A percentile compares a stretch with the other conserved stretches of the same genome.
Conservation (phyloP, 768 basidiomycete genomes). For the Lanmaoa pseudosensibilis region DNA sequence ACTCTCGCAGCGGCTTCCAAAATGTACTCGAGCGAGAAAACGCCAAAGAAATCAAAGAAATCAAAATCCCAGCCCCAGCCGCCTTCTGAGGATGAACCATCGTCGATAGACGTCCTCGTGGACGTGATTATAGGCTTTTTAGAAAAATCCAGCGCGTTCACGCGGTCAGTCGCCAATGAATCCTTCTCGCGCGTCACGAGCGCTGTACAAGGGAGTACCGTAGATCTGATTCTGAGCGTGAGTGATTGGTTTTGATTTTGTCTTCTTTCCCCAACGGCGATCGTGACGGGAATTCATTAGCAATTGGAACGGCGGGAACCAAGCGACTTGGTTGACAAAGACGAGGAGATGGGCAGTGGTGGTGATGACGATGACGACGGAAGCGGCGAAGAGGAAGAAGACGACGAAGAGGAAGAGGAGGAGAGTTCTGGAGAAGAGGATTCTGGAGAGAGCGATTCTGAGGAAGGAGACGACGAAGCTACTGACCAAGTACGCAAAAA, state of each 20-base stretch:
- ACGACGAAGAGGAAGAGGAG: conserved; percentile 32
- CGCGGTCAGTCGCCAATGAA: conserved; percentile 77
- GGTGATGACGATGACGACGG: conserved; percentile 36
- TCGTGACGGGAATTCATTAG: conserved; percentile 40
- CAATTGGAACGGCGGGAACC: conserved; percentile 81
- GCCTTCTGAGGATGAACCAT: conserved; percentile 36
- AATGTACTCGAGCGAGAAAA: conserved; percentile 45
- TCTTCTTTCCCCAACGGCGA: neutral
- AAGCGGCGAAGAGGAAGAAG: conserved; percentile 39
- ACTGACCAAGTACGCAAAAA: conserved; percentile 59
- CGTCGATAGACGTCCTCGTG: conserved; percentile 80
- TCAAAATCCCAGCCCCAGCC: conserved; percentile 17
- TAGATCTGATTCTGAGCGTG: conserved; percentile 82
- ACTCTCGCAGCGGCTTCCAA: conserved; percentile 59
- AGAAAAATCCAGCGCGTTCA: conserved; percentile 78
- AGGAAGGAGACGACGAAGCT: conserved; percentile 51
- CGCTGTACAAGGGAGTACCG: conserved; percentile 62
- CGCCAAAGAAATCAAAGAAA: conserved; percentile 44
- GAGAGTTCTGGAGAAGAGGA: conserved; percentile 33
- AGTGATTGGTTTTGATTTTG: conserved; percentile 31
- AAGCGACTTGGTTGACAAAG: conserved; percentile 44
- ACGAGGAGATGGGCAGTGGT: conserved; percentile 44
- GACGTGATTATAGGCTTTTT: conserved; percentile 90
- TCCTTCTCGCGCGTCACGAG: conserved; percentile 74
- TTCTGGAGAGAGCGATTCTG: conserved; percentile 38